Evolutionary conservation across 2,329 filamentous ascomycete species (phyloP).

Genomic region (Pseudogymnoascus sp.): DNA sequence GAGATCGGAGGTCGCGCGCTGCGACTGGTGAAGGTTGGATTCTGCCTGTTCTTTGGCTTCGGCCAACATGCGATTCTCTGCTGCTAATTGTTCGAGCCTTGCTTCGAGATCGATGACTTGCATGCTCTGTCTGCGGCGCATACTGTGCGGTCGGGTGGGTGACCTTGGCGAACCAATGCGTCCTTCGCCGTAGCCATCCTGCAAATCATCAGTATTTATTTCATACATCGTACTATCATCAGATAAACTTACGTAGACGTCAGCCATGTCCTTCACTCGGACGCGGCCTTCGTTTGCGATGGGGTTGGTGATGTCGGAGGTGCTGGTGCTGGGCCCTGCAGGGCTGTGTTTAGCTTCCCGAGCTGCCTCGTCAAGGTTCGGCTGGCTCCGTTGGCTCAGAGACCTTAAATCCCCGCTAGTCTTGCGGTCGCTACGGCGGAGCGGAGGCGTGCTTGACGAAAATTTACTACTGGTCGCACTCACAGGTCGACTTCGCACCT

Average conservation of each 20-base stretch:
- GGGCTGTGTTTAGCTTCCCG: conserved; percentile 39
- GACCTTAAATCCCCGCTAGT: conserved; percentile 71
- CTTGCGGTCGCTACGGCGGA: conserved; percentile 60
- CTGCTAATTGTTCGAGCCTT: conserved; percentile 72
- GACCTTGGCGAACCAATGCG: conserved; percentile 80
- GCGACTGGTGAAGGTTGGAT: conserved; percentile 49
- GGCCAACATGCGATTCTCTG: conserved; percentile 74
- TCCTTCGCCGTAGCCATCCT: conserved; percentile 93
- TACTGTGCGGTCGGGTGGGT: conserved; percentile 86
- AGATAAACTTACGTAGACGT: conserved; percentile 75
- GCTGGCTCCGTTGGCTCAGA: conserved; percentile 49
- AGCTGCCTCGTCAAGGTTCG: conserved; percentile 30
- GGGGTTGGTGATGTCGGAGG: conserved; percentile 58
- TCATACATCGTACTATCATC: neutral
- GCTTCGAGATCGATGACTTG: conserved; percentile 89
- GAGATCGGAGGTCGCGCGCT: conserved; percentile 62
- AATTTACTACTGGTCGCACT: conserved; percentile 6
- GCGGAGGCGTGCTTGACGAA: conserved; percentile 53
- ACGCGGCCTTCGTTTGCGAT: conserved; percentile 82
- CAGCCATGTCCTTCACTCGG: conserved; percentile 78
- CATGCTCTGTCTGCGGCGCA: conserved; percentile 96
- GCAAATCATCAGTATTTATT: conserved; percentile 18
- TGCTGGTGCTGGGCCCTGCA: conserved; percentile 31
- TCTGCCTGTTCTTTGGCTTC: conserved; percentile 67
- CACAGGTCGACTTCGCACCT: conserved; percentile 8